These are phyloP conservation scores for Karstenula rhodostoma DNA, from an alignment of 2,329 filamentous ascomycete genomes.

Conservation along the genomic window DNA sequence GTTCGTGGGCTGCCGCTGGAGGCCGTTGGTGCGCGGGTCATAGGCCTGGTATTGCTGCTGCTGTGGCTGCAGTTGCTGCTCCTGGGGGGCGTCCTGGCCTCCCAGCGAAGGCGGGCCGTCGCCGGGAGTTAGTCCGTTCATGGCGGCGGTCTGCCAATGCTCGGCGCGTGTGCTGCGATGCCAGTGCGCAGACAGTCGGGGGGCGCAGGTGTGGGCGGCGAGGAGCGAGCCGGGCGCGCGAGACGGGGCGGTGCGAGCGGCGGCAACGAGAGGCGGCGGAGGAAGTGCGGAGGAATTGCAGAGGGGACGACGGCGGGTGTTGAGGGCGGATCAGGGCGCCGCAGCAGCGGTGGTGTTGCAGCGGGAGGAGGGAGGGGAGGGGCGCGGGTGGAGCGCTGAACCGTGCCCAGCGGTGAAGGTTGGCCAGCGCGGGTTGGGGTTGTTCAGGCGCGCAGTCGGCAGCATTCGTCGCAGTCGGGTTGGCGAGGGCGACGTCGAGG, in stretches of 20 bases:
- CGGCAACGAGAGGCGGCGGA: slow-evolving; percentile 1
- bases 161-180: slow-evolving; percentile 16
- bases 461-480: slow-evolving; percentile 27
- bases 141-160: slow-evolving; percentile 39
- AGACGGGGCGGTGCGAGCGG: slow-evolving; percentile 3
- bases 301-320: slow-evolving; percentile 5
- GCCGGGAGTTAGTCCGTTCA: slow-evolving; percentile 42
- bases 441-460: slow-evolving; percentile 21
- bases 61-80: slow-evolving; percentile 20
- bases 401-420: slow-evolving; percentile 20
- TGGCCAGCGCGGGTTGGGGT: slow-evolving; percentile 6
- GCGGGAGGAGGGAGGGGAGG: slow-evolving; percentile 7
- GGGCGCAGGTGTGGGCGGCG: slow-evolving; percentile 16
- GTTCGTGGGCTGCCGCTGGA: slow-evolving; percentile 41
- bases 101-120: slow-evolving; percentile 47
- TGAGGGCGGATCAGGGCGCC: slow-evolving; percentile 8
- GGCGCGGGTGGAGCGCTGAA: slow-evolving; percentile 6
- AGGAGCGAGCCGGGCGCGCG: slow-evolving; percentile 12
- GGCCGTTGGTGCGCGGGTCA: slow-evolving; percentile 43
- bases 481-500: slow-evolving; percentile 19
- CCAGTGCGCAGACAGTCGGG: slow-evolving; percentile 1
- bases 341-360: not conserved
- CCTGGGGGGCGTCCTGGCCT: slow-evolving; percentile 34
- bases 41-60: slow-evolving; percentile 24
- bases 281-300: not conserved